Percentiles rank a stretch among this genome's conserved stretches.
Evolutionary conservation across 257 asterid genomes (phyloP).

Genomic region (Fraxinus pennsylvanica): DNA sequence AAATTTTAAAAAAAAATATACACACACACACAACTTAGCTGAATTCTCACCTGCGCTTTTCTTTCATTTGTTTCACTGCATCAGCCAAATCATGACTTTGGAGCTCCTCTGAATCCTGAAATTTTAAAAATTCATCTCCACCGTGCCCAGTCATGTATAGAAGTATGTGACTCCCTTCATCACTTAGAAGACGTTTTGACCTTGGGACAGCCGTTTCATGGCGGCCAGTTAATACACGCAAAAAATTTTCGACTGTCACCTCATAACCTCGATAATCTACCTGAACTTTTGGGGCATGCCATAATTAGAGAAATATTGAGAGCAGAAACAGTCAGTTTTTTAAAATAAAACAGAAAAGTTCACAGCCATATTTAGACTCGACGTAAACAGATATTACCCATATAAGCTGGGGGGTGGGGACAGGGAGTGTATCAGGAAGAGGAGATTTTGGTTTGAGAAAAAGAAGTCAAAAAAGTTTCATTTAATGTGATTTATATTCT

Average conservation of each 20-base stretch:
- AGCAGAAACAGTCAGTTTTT: slow-evolving; percentile 10
- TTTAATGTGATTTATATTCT: slow-evolving; percentile 7
- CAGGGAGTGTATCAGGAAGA: not conserved
- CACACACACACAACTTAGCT: slow-evolving; percentile 4
- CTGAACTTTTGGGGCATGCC: slow-evolving; percentile 46
- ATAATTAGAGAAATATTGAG: slow-evolving; percentile 30
- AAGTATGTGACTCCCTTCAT: slow-evolving; percentile 97
- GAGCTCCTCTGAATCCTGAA: slow-evolving; percentile 98
- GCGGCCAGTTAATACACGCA: slow-evolving; percentile 89
- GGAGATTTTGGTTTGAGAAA: slow-evolving; percentile 6
- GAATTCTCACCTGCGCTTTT: slow-evolving; percentile 70
- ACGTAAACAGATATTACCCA: slow-evolving; percentile 4
- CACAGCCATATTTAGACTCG: slow-evolving; percentile 17
- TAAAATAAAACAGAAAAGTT: slow-evolving; percentile 9
- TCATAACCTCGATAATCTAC: slow-evolving; percentile 98
- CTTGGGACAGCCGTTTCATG: slow-evolving; percentile 94
- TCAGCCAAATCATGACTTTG: slow-evolving; percentile 99
- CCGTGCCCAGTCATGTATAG: slow-evolving; percentile 99
- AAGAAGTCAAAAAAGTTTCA: not conserved
- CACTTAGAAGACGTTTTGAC: slow-evolving; percentile 95
- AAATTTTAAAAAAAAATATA: not conserved
- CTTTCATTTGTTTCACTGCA: slow-evolving; percentile 98
- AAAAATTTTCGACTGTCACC: slow-evolving; percentile 89
- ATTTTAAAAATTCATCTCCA: slow-evolving; percentile 93
- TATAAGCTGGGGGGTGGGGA: not conserved